These are phyloP conservation scores for Fraxinus baroniana DNA, from an alignment of 305 asterid genomes.

Conservation along the genomic window DNA sequence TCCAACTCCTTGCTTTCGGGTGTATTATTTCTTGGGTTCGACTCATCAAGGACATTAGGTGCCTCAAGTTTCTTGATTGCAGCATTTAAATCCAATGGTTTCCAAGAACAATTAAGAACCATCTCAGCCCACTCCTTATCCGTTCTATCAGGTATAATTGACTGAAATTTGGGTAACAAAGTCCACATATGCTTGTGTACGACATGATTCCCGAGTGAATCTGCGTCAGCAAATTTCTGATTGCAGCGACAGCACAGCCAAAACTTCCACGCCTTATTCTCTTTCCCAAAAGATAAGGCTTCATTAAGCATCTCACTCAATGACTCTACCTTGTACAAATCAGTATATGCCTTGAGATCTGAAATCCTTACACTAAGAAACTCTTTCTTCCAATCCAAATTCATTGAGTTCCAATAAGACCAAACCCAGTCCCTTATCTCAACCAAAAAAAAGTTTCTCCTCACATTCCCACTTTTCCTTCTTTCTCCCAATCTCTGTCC, in stretches of 20 bases:
- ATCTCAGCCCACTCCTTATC: constrained; percentile 83
- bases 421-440: constrained; percentile 78
- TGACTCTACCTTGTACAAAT: constrained; percentile 51
- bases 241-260: constrained; percentile 79
- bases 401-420: constrained; percentile 72
- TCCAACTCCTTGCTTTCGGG: constrained; percentile 59
- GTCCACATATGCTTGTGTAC: constrained; percentile 69
- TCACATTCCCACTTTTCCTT: constrained; percentile 49
- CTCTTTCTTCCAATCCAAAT: constrained; percentile 58
- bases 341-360: constrained; percentile 67
- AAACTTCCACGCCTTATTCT: constrained; percentile 63
- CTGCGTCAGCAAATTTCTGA: constrained; percentile 55
- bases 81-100: constrained; percentile 68
- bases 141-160: constrained; percentile 64
- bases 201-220: constrained; percentile 57
- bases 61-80: constrained; percentile 45
- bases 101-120: constrained; percentile 82
- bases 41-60: constrained; percentile 45
- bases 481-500: constrained; percentile 66
- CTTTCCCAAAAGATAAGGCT: constrained; percentile 62
- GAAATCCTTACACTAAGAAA: constrained; percentile 50
- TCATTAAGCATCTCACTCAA: constrained; percentile 56
- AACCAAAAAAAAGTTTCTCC: constrained; percentile 48
- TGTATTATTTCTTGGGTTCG: constrained; percentile 43
- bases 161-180: constrained; percentile 71